Percentiles rank a stretch among this genome's conserved stretches.
These are phyloP conservation scores for Kalmanozyma brasiliensis DNA, from an alignment of 1,284 basidiomycete genomes.

Conservation along the genomic window DNA sequence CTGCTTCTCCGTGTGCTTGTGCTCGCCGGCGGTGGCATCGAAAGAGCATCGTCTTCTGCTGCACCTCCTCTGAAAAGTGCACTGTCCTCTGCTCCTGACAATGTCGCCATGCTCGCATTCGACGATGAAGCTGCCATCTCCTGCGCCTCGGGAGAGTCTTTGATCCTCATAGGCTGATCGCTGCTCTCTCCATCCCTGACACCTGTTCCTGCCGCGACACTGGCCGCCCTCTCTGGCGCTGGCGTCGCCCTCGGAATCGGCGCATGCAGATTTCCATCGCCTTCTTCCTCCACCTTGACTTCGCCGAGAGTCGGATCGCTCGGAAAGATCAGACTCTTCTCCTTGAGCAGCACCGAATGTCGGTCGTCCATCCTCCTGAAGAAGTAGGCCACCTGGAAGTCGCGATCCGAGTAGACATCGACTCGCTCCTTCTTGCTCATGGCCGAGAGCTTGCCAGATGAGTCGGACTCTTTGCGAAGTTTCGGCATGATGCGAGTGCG, in stretches of 20 bases:
- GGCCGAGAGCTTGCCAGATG: slow-evolving; percentile 59
- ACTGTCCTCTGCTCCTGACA: slow-evolving; percentile 23
- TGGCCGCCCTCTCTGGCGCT: slow-evolving; percentile 7
- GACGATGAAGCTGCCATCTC: slow-evolving; percentile 7
- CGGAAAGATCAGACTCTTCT: slow-evolving; percentile 44
- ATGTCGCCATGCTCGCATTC: slow-evolving; percentile 15
- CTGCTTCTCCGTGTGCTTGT: slow-evolving; percentile 20
- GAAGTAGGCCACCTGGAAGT: slow-evolving; percentile 68
- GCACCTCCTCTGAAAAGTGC: slow-evolving; percentile 16
- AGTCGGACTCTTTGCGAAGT: slow-evolving; percentile 59
- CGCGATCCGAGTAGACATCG: slow-evolving; percentile 65
- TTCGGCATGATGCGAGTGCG: slow-evolving; percentile 66
- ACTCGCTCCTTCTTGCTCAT: slow-evolving; percentile 64
- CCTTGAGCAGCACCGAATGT: slow-evolving; percentile 68
- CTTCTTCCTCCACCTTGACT: slow-evolving; percentile 53
- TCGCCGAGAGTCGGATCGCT: slow-evolving; percentile 27
- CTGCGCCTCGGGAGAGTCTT: slow-evolving; percentile 35
- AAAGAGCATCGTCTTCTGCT: slow-evolving; percentile 12
- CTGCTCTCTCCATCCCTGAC: slow-evolving; percentile 18
- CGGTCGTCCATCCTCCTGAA: slow-evolving; percentile 65
- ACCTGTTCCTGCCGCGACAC: neutral
- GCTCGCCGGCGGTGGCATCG: slow-evolving; percentile 33
- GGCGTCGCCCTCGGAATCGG: slow-evolving; percentile 36
- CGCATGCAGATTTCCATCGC: slow-evolving; percentile 48
- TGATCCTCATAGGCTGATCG: slow-evolving; percentile 26